Conservation (phyloP, 768 basidiomycete species). For the Boletus speciosus region DNA sequence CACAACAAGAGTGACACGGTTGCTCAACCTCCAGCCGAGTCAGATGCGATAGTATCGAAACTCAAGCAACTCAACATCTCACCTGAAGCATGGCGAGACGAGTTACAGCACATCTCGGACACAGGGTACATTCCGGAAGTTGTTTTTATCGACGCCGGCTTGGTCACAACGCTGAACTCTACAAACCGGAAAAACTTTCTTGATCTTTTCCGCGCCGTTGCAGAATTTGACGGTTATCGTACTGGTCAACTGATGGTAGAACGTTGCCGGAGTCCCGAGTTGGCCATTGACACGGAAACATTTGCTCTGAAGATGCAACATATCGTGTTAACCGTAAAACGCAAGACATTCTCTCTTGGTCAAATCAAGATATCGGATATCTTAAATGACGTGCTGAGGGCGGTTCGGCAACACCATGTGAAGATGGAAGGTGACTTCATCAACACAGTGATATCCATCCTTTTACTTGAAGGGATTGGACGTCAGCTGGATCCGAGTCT, state of each 20-base stretch:
- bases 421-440: conserved; percentile 99
- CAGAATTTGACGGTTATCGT: conserved; percentile 95
- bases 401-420: conserved; percentile 89
- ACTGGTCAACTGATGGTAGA: conserved; percentile 95
- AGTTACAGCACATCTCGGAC: conserved; percentile 56
- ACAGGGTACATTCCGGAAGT: conserved; percentile 90
- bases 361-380: conserved; percentile 95
- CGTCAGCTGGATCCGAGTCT: conserved; percentile 86
- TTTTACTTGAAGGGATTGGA: conserved; percentile 94
- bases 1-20: conserved; percentile 20
- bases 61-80: conserved; percentile 59
- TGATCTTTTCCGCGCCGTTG: conserved; percentile 93
- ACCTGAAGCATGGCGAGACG: conserved; percentile 65
- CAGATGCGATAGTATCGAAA: conserved; percentile 63
- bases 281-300: conserved; percentile 88
- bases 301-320: conserved; percentile 99
- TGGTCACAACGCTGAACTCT: conserved; percentile 82
- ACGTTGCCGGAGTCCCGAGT: conserved; percentile 86
- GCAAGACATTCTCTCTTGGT: conserved; percentile 96
- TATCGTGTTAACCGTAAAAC: conserved; percentile 87
- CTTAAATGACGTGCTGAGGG: conserved; percentile 80
- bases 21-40: conserved; percentile 38
- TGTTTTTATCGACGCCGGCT: conserved; percentile 94
- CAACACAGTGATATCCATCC: conserved; percentile 93
- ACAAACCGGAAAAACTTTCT: conserved; percentile 90